Percentiles rank a stretch among this genome's conserved stretches.
Evolutionary conservation across 371 early-diverging fungal species (phyloP).

Genomic region (Batkoa obscura): DNA sequence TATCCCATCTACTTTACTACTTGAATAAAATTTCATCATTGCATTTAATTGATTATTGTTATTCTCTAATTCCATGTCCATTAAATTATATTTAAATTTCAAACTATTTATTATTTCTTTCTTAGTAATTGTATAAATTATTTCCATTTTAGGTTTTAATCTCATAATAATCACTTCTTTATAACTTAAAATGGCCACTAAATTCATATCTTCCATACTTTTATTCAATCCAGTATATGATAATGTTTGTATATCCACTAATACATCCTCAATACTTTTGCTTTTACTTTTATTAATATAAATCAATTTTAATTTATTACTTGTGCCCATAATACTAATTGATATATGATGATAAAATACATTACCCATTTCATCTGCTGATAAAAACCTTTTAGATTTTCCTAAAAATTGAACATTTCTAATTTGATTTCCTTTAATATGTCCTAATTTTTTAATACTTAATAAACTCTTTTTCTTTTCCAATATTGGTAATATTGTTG

Average conservation of each 20-base stretch:
- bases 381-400: constrained; percentile 38
- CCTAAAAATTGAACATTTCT: constrained; percentile 49
- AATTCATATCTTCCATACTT: constrained; percentile 38
- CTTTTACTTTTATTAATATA: no score
- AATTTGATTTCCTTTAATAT: constrained; percentile 42
- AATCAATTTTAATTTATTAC: no score
- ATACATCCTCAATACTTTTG: no score
- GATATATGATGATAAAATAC: neutral
- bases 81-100: no score
- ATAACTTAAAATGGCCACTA: constrained; percentile 51
- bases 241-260: constrained; percentile 45
- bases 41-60: no score
- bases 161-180: constrained; percentile 27
- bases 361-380: constrained; percentile 42
- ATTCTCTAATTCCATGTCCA: no score
- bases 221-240: constrained; percentile 40
- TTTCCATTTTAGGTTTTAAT: neutral
- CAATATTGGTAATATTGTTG: constrained; percentile 29
- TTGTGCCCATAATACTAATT: constrained; percentile 25
- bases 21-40: no score
- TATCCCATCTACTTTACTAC: constrained; percentile 7
- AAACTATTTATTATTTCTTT: neutral
- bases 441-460: constrained; percentile 36
- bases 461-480: constrained; percentile 16
- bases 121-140: neutral